Conservation (phyloP, 2,329 filamentous ascomycete genomes). For the Exophiala lecanii-corni region DNA sequence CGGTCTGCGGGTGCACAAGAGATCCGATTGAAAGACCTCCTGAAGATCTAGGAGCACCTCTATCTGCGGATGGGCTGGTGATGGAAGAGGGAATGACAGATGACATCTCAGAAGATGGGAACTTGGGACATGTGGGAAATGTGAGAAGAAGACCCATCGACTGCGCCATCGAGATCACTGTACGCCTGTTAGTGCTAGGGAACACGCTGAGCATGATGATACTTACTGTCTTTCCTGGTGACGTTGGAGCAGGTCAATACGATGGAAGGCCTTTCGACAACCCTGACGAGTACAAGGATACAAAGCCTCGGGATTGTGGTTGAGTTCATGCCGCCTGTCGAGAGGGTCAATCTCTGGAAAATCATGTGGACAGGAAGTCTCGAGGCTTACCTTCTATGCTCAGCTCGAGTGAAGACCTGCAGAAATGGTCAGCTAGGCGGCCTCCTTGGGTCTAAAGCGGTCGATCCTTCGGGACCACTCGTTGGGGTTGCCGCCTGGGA, state of each 20-base stretch:
- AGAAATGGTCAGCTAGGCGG: slow-evolving; percentile 15
- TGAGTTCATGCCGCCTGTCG: slow-evolving; percentile 45
- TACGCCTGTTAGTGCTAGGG: slow-evolving; percentile 6
- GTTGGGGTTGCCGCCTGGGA: slow-evolving; percentile 4
- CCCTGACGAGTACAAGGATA: slow-evolving; percentile 41
- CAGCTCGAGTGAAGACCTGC: slow-evolving; percentile 48
- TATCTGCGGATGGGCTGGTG: slow-evolving; percentile 22
- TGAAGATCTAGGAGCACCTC: slow-evolving; percentile 23
- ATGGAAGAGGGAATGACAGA: slow-evolving; percentile 21
- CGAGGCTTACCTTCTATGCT: slow-evolving; percentile 37
- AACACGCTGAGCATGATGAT: not conserved
- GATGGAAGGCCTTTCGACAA: slow-evolving; percentile 47
- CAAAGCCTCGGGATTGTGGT: slow-evolving; percentile 45
- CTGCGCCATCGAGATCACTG: slow-evolving; percentile 22
- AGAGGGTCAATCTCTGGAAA: slow-evolving; percentile 6
- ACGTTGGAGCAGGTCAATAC: slow-evolving; percentile 43
- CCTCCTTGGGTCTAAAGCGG: slow-evolving; percentile 6
- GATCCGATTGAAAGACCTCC: slow-evolving; percentile 27
- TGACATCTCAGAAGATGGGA: slow-evolving; percentile 20
- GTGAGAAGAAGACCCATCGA: slow-evolving; percentile 10
- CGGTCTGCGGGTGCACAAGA: slow-evolving; percentile 25
- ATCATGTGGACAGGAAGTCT: not conserved
- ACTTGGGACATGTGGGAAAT: slow-evolving; percentile 16
- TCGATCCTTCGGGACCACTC: slow-evolving; percentile 7
- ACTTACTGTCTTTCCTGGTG: slow-evolving; percentile 50